These are phyloP conservation scores for Colletotrichum sp. DNA, from an alignment of 2,329 filamentous ascomycete genomes.

Conservation along the genomic window DNA sequence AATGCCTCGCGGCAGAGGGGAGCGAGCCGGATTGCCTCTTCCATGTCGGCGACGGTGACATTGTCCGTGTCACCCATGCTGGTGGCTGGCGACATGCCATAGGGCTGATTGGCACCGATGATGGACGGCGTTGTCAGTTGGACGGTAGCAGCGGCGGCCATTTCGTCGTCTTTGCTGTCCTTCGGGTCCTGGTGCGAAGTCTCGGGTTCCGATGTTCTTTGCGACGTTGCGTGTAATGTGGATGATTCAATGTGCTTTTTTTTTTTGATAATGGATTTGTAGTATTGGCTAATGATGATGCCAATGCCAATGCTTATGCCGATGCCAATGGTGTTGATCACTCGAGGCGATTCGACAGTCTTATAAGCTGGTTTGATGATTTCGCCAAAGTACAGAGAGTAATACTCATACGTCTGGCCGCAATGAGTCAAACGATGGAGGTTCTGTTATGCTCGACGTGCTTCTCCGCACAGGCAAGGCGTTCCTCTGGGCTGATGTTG, in stretches of 20 bases:
- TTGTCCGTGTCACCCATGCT: background rate
- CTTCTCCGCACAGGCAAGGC: background rate
- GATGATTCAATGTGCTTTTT: background rate
- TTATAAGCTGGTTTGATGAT: background rate
- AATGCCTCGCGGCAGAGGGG: slow-evolving; percentile 33
- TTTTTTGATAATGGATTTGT: background rate
- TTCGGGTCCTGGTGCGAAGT: background rate
- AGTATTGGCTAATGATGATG: background rate
- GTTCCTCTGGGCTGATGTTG: background rate
- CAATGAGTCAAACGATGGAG: background rate
- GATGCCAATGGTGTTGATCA: background rate
- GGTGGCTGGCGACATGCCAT: background rate
- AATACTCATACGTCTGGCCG: background rate
- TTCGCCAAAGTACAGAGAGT: background rate
- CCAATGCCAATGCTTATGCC: background rate
- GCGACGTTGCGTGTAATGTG: background rate
- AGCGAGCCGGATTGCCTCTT: slow-evolving; percentile 32
- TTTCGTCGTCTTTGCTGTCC: slow-evolving; percentile 2
- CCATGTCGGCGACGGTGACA: background rate
- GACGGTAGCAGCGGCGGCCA: slow-evolving; percentile 38
- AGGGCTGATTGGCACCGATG: background rate
- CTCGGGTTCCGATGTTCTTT: background rate
- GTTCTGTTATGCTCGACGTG: background rate
- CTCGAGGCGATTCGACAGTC: background rate
- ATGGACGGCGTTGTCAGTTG: slow-evolving; percentile 21